Evolutionary conservation across 2,329 filamentous ascomycete species (phyloP).

Genomic region (Stachybotrys echinatus): DNA sequence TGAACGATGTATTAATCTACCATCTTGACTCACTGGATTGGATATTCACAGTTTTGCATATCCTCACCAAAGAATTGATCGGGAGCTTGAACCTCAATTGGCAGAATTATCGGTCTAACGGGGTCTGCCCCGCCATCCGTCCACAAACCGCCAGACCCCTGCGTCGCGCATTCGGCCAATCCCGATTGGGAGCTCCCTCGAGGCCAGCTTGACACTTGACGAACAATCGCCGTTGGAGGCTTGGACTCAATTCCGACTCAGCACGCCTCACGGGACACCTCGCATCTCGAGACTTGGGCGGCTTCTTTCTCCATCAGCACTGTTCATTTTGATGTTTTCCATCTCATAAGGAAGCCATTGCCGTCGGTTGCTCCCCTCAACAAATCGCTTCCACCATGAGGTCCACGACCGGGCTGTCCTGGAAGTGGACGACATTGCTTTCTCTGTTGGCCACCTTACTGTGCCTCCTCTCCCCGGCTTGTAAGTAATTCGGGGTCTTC

Average conservation of each 20-base stretch:
- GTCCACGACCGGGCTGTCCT: constrained; percentile 44
- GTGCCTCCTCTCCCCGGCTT: constrained; percentile 57
- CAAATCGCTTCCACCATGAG: constrained; percentile 36
- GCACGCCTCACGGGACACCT: neutral
- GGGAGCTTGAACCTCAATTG: too few species aligned
- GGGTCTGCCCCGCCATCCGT: constrained; percentile 1
- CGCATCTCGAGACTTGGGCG: too few species aligned
- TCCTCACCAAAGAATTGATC: too few species aligned
- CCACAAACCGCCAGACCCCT: neutral
- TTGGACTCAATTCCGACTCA: neutral
- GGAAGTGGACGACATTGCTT: constrained; percentile 60
- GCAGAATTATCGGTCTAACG: neutral
- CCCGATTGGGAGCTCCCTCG: neutral
- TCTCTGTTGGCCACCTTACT: constrained; percentile 53
- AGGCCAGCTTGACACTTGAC: constrained; percentile 1
- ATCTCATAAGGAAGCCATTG: constrained; percentile 7
- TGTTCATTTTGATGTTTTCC: constrained; percentile 8
- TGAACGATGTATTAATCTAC: too few species aligned
- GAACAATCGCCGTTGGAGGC: neutral
- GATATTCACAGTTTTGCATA: too few species aligned
- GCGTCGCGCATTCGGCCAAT: neutral
- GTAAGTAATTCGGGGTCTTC: constrained; percentile 37
- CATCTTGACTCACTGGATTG: too few species aligned
- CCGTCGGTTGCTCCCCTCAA: neutral
- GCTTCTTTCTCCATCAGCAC: too few species aligned